Evolutionary conservation across 768 basidiomycete genomes (phyloP).

Genomic region (Suillus subaureus): DNA sequence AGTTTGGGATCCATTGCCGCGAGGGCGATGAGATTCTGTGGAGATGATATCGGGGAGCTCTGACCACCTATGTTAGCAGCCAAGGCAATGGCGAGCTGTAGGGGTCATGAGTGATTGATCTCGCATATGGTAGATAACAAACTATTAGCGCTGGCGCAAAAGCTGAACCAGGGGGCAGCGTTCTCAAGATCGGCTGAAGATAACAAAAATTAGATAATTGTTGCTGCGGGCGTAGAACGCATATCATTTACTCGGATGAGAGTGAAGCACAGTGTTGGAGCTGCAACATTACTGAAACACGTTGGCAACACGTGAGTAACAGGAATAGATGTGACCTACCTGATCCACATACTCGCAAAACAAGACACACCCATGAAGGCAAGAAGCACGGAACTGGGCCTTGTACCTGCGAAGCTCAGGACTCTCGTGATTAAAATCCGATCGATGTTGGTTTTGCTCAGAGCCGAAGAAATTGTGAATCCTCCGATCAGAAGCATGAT

Average conservation of each 20-base stretch:
- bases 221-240: not conserved
- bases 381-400: constrained; percentile 83
- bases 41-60: constrained; percentile 95
- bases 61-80: constrained; percentile 98
- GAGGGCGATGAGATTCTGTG: constrained; percentile 95
- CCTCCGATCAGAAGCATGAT: constrained; percentile 99
- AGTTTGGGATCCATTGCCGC: constrained; percentile 82
- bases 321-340: constrained; percentile 41
- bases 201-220: constrained; percentile 13
- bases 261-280: constrained; percentile 95
- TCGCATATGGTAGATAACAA: constrained; percentile 33
- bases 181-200: constrained; percentile 86
- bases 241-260: constrained; percentile 75
- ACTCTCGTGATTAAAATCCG: constrained; percentile 88
- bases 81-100: constrained; percentile 92
- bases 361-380: constrained; percentile 96
- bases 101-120: constrained; percentile 7
- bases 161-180: constrained; percentile 80
- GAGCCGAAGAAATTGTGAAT: constrained; percentile 95
- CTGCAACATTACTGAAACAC: constrained; percentile 83
- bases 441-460: constrained; percentile 96
- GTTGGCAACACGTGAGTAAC: not conserved
- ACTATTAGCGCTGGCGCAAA: constrained; percentile 94
- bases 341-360: constrained; percentile 99
- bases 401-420: constrained; percentile 86